Evolutionary conservation across 2,329 filamentous ascomycete genomes (phyloP).

Genomic region (Penicillium frequentans): DNA sequence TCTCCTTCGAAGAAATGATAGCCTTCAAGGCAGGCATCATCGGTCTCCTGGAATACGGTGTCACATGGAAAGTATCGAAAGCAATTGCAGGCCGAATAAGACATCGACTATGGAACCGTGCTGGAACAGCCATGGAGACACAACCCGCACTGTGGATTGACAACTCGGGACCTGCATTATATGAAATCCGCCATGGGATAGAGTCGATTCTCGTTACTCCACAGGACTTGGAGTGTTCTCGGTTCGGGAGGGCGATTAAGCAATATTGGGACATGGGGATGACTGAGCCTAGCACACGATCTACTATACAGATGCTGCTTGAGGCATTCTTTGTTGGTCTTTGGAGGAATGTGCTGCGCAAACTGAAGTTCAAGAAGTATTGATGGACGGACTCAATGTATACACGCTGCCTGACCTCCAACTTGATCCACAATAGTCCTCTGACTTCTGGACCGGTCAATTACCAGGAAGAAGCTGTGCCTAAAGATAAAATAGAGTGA

Average conservation of each 20-base stretch:
- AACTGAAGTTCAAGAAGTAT: conserved; percentile 1
- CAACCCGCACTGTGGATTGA: conserved; percentile 18
- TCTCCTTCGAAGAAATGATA: conserved; percentile 22
- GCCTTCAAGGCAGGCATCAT: conserved; percentile 16
- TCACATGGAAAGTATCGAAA: conserved; percentile 15
- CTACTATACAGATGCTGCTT: conserved; percentile 9
- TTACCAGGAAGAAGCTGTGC: not conserved
- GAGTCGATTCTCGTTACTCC: conserved; percentile 13
- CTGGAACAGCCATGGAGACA: conserved; percentile 5
- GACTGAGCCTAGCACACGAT: not conserved
- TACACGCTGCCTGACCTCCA: not conserved
- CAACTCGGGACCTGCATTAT: conserved; percentile 16
- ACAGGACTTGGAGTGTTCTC: conserved; percentile 14
- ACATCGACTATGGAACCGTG: conserved; percentile 12
- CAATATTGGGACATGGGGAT: conserved; percentile 18
- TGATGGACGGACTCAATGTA: not conserved
- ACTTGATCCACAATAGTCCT: no score
- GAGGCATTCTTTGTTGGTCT: conserved; percentile 17
- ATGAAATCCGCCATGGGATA: conserved; percentile 17
- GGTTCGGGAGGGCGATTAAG: conserved; percentile 17
- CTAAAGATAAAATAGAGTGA: not conserved
- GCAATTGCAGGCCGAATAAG: conserved; percentile 9
- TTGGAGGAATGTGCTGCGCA: conserved; percentile 7
- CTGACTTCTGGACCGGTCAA: no score
- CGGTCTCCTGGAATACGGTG: conserved; percentile 20